Conservation (phyloP, 2,329 filamentous ascomycete species). For the Fusarium palustre region DNA sequence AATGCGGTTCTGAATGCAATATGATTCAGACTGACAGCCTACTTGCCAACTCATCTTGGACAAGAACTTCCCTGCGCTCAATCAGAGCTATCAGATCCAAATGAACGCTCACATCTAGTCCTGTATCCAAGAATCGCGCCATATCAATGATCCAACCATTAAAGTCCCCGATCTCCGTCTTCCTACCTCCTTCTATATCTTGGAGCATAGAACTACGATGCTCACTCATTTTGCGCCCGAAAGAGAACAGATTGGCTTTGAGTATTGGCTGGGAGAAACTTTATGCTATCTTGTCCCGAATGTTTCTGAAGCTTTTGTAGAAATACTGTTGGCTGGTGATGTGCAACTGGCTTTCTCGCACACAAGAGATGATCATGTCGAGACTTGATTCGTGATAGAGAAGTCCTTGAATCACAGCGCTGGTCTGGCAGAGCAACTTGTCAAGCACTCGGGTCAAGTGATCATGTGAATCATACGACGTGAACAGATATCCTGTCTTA, state of each 20-base stretch:
- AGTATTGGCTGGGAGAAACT: slow-evolving; percentile 10
- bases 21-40: neutral
- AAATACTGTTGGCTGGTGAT: neutral
- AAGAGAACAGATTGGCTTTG: neutral
- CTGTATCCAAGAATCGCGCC: slow-evolving; percentile 3
- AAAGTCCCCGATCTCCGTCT: slow-evolving; percentile 3
- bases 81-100: neutral
- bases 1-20: too few species aligned
- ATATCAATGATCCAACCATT: slow-evolving; percentile 15
- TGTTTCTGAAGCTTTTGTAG: neutral
- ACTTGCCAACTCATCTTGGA: neutral
- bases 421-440: neutral
- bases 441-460: neutral
- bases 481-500: slow-evolving; percentile 6
- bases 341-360: neutral
- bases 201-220: slow-evolving; percentile 18
- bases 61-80: neutral
- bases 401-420: slow-evolving; percentile 7
- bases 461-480: neutral
- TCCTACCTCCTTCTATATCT: neutral
- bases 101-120: neutral
- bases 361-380: neutral
- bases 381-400: neutral
- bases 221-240: slow-evolving; percentile 14
- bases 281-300: neutral